Conservation (phyloP, 2,329 filamentous ascomycete genomes). For the Ampelomyces quisqualis region DNA sequence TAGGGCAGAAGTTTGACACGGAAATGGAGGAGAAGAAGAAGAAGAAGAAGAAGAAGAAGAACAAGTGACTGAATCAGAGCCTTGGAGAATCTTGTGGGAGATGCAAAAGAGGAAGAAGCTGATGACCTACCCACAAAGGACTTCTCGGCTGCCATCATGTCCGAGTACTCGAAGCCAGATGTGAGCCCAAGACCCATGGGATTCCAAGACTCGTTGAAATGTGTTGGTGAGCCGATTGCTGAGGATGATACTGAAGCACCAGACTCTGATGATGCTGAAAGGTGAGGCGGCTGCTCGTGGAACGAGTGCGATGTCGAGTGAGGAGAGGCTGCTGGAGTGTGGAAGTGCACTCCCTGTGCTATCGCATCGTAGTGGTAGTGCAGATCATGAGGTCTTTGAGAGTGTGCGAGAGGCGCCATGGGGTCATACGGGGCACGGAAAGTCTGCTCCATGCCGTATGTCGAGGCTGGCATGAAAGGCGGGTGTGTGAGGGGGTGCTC, state of each 20-base stretch:
- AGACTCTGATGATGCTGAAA: conserved; percentile 54
- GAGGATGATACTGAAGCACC: conserved; percentile 55
- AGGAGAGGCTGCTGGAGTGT: conserved; percentile 47
- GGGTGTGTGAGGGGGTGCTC: conserved; percentile 36
- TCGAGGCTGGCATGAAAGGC: conserved; percentile 30
- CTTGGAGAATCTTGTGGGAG: conserved; percentile 21
- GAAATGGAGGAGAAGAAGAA: conserved; percentile 19
- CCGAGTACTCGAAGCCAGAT: conserved; percentile 58
- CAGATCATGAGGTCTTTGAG: conserved; percentile 38
- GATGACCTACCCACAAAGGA: conserved; percentile 53
- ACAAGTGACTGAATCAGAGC: no score
- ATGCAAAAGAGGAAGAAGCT: conserved; percentile 39
- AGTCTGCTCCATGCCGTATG: conserved; percentile 36
- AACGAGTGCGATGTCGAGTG: conserved; percentile 50
- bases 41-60: conserved; percentile 10
- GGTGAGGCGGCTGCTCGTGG: conserved; percentile 49
- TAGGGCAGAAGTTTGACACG: conserved; percentile 20
- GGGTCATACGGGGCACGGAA: conserved; percentile 44
- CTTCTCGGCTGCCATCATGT: conserved; percentile 50
- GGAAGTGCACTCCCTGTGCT: conserved; percentile 40
- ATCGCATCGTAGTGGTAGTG: conserved; percentile 41
- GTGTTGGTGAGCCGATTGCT: conserved; percentile 54
- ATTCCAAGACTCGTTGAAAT: conserved; percentile 62
- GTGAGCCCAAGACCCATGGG: conserved; percentile 61
- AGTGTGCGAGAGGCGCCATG: conserved; percentile 36